Percentiles rank a stretch among this genome's conserved stretches.
Conservation (phyloP, 257 asterid species). For the Buddleja alternifolia region DNA sequence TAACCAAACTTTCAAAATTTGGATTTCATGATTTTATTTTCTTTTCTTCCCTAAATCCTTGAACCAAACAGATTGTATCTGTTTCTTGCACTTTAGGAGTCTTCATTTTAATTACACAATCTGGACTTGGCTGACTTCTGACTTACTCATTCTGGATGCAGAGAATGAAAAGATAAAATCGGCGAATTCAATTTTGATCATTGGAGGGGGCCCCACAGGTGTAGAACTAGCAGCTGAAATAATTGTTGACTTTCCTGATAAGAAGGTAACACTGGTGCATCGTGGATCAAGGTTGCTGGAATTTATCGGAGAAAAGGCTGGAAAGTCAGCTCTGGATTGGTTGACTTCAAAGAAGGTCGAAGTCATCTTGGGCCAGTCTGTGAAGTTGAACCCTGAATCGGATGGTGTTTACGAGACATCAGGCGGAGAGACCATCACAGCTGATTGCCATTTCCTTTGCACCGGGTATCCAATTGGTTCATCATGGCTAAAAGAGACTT, state of each 20-base stretch:
- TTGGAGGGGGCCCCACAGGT: conserved; percentile 95
- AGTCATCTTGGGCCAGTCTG: conserved; percentile 71
- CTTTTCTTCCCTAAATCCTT: too few relatives aligned
- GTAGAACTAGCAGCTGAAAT: conserved; percentile 93
- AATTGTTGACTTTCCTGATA: conserved; percentile 70
- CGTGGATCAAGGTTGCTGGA: conserved; percentile 74
- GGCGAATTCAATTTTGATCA: conserved; percentile 59
- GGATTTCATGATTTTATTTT: too few relatives aligned
- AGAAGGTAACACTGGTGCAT: conserved; percentile 78
- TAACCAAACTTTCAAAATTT: too few relatives aligned
- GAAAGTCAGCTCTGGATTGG: conserved; percentile 76
- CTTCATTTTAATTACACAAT: background rate
- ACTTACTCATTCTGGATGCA: conserved; percentile 24
- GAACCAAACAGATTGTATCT: too few relatives aligned
- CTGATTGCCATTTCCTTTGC: conserved; percentile 82
- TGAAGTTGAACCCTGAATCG: conserved; percentile 44
- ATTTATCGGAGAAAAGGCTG: conserved; percentile 66
- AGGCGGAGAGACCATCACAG: conserved; percentile 65
- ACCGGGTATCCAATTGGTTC: conserved; percentile 63
- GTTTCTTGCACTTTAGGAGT: conserved; percentile 1
- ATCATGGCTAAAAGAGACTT: conserved; percentile 68
- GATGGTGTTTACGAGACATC: conserved; percentile 64
- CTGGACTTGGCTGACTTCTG: background rate
- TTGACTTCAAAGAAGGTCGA: conserved; percentile 69
- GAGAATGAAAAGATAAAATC: conserved; percentile 79